Evolutionary conservation across 345 rosid genomes (phyloP).

Genomic region (Salix caprea): DNA sequence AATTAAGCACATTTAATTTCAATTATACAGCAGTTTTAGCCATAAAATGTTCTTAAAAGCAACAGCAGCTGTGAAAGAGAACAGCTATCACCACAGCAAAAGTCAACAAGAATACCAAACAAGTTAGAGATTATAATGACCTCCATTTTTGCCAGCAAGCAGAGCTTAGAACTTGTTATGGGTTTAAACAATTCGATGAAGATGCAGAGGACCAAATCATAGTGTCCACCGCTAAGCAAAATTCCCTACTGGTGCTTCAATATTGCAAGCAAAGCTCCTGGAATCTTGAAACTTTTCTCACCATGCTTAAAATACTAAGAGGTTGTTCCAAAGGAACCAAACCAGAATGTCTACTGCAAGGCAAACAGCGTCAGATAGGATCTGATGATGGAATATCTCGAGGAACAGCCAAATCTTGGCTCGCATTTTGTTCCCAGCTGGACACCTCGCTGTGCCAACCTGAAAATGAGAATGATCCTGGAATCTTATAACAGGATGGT

Average conservation of each 20-base stretch:
- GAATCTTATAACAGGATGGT: neutral
- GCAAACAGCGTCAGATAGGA: neutral
- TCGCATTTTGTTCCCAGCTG: neutral
- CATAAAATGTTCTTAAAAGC: too few relatives aligned
- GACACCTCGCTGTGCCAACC: neutral
- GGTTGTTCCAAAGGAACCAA: neutral
- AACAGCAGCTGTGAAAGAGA: too few relatives aligned
- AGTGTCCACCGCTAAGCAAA: neutral
- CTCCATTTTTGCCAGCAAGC: neutral
- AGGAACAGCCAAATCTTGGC: neutral
- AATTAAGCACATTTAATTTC: too few relatives aligned
- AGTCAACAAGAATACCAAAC: too few relatives aligned
- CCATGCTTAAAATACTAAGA: neutral
- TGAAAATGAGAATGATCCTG: neutral
- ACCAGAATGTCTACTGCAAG: neutral
- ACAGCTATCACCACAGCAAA: too few relatives aligned
- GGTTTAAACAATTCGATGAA: neutral
- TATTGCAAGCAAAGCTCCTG: slow-evolving; percentile 1
- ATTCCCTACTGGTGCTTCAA: neutral
- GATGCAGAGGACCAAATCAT: neutral
- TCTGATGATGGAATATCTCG: neutral
- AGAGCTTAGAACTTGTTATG: neutral
- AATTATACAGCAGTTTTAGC: too few relatives aligned
- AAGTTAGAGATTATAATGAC: neutral
- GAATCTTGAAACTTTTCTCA: neutral